phyloP scores from a whole-genome alignment of 2,329 filamentous ascomycete species.

The Akanthomyces uredinophilus region DNA sequence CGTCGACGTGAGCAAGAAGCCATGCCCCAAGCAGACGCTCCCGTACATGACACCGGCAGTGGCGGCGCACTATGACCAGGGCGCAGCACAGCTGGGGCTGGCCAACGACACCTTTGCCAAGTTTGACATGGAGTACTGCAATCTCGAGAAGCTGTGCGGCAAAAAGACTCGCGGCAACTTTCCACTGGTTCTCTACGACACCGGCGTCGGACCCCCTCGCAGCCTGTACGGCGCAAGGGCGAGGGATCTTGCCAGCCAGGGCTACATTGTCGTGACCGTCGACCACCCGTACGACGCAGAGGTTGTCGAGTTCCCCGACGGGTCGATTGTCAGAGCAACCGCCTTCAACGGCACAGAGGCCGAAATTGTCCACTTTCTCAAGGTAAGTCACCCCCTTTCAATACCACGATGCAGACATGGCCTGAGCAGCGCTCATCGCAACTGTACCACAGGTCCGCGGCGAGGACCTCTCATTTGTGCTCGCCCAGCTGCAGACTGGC shows the following conservation, averaged over 20 bases:
- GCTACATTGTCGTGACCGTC: slow-evolving; percentile 39
- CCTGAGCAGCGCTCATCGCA: background rate
- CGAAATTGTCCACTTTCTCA: slow-evolving; percentile 4
- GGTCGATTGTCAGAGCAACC: slow-evolving; percentile 20
- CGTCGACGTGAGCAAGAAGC: slow-evolving; percentile 17
- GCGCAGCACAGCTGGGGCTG: slow-evolving; percentile 24
- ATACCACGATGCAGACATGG: background rate
- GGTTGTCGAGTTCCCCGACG: slow-evolving; percentile 39
- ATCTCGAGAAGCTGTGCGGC: slow-evolving; percentile 14
- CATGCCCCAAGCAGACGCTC: slow-evolving; percentile 19
- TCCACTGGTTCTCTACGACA: slow-evolving; percentile 36
- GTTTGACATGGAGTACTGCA: slow-evolving; percentile 25
- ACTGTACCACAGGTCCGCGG: slow-evolving; percentile 22
- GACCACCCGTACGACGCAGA: slow-evolving; percentile 41
- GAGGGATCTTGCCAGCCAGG: slow-evolving; percentile 38
- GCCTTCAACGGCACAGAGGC: slow-evolving; percentile 20
- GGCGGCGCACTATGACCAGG: slow-evolving; percentile 25
- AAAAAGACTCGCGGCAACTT: slow-evolving; percentile 14
- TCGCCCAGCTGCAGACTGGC: slow-evolving; percentile 25
- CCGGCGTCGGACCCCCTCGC: slow-evolving; percentile 34
- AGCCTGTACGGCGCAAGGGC: slow-evolving; percentile 35
- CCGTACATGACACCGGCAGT: slow-evolving; percentile 32
- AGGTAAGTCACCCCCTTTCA: background rate
- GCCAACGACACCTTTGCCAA: slow-evolving; percentile 26
- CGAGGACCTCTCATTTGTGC: slow-evolving; percentile 30